phyloP scores from a whole-genome alignment of 2,329 filamentous ascomycete genomes.

The Fusarium redolens region DNA sequence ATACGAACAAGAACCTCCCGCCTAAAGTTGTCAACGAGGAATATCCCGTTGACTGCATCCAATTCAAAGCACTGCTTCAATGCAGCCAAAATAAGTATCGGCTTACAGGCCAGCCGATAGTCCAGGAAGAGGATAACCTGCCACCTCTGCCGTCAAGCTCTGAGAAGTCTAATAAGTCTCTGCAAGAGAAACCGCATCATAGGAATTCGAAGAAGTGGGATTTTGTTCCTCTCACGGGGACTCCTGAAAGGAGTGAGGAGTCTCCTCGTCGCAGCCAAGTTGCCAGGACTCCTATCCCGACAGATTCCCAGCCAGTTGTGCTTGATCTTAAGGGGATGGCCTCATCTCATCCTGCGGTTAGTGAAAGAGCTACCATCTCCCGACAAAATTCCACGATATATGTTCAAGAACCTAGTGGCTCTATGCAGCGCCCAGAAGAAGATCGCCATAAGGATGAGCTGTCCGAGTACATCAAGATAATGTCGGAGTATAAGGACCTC shows the following conservation, averaged over 20 bases:
- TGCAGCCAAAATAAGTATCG: constrained; percentile 68
- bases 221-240: constrained; percentile 52
- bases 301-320: constrained; percentile 44
- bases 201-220: constrained; percentile 53
- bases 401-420: neutral
- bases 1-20: constrained; percentile 36
- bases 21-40: constrained; percentile 72
- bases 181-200: constrained; percentile 61
- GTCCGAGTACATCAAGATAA: constrained; percentile 71
- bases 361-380: neutral
- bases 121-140: neutral
- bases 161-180: constrained; percentile 50
- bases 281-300: constrained; percentile 27
- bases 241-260: constrained; percentile 52
- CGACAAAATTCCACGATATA: neutral
- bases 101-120: constrained; percentile 61
- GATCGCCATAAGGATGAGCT: constrained; percentile 63
- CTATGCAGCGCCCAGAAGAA: neutral
- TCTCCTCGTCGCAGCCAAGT: constrained; percentile 41
- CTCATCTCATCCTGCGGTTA: constrained; percentile 1
- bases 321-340: constrained; percentile 34
- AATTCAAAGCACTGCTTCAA: constrained; percentile 68
- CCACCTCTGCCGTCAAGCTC: constrained; percentile 13
- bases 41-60: constrained; percentile 77
- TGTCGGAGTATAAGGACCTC: constrained; percentile 69